Percentiles rank a stretch among this genome's conserved stretches.
These are phyloP conservation scores for Epicoccum sorghinum DNA, from an alignment of 2,329 filamentous ascomycete species.

Conservation along the genomic window DNA sequence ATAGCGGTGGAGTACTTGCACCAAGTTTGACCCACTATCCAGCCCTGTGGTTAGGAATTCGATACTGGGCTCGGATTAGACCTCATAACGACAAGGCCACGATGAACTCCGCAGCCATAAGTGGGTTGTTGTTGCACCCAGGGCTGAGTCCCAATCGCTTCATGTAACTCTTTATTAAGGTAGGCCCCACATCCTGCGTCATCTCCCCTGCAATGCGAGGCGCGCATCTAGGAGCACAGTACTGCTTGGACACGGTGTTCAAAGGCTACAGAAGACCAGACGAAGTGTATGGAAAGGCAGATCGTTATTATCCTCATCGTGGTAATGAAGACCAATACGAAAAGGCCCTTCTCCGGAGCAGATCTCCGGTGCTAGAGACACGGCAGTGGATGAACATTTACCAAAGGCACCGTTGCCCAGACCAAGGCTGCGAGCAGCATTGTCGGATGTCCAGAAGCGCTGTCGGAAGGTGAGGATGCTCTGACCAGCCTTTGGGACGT, in stretches of 20 bases:
- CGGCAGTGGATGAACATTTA: background rate
- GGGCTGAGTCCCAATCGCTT: background rate
- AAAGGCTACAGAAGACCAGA: background rate
- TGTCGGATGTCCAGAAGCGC: conserved; percentile 15
- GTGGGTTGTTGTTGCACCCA: conserved; percentile 12
- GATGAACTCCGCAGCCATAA: conserved; percentile 1
- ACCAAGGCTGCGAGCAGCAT: background rate
- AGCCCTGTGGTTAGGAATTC: background rate
- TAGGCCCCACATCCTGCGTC: conserved; percentile 8
- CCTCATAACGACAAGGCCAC: conserved; percentile 4
- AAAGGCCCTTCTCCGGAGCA: conserved; percentile 9
- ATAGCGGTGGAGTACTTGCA: conserved; percentile 15
- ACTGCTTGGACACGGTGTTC: background rate
- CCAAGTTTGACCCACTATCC: conserved; percentile 6
- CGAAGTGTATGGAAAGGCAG: background rate
- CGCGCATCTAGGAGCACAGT: background rate
- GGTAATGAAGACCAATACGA: background rate
- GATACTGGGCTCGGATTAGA: background rate
- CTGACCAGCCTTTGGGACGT: conserved; percentile 24
- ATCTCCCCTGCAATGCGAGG: conserved; percentile 3
- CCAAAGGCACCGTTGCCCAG: background rate
- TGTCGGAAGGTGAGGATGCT: conserved; percentile 23
- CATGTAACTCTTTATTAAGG: conserved; percentile 1
- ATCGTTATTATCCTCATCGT: background rate
- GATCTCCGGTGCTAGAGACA: conserved; percentile 3